Evolutionary conservation across 306 rosid species (phyloP), one percentile per base, ranked within the genome.

Genomic region (Acacia acuminata): DNA sequence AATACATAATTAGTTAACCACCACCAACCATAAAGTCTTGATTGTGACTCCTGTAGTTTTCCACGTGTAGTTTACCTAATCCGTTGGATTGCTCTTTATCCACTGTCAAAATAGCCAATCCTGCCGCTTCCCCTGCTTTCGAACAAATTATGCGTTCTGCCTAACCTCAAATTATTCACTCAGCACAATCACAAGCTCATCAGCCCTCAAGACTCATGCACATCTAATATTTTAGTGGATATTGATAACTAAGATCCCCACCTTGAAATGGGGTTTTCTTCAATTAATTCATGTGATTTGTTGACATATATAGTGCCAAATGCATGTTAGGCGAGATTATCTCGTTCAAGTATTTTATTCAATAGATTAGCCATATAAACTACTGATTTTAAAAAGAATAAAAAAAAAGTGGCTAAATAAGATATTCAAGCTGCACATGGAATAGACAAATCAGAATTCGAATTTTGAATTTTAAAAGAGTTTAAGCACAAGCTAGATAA

Each of bases 1-100:
- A 24, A 72, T 1, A 71, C 56, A 71, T 43, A 24, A 45, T 71
- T 71, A 15, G 72, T 38, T 70, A 36, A 40, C 70, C 47, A 40
- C 72, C 84, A 60, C 70, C 75, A 2, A 47, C 30, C 65, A 76
- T 63, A 77, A 45, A 81, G 72, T 77, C 76, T 50, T 63, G 88
- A 85, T 53, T 43, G 82, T 32, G 88, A 85, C 88, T 63, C 27
- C 71, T 5, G 79, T 81, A 77, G 88, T 85, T 85, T 81, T 85
- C 85, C 82, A 77, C 88, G 88, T 81, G 88, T 85, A 81, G 85
- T 81, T 81, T 65, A 77, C 88, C 88, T 71, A 85, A 85, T 65
- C 80, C 20, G 77, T 30, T 36, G 32, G 84, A 47, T 68, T 76
- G 76, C 51, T 30, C 78, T 76, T 76, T 71, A 81, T 76, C 85